Conservation (phyloP, 495 filamentous ascomycete genomes). For the Bacidia gigantensis region DNA sequence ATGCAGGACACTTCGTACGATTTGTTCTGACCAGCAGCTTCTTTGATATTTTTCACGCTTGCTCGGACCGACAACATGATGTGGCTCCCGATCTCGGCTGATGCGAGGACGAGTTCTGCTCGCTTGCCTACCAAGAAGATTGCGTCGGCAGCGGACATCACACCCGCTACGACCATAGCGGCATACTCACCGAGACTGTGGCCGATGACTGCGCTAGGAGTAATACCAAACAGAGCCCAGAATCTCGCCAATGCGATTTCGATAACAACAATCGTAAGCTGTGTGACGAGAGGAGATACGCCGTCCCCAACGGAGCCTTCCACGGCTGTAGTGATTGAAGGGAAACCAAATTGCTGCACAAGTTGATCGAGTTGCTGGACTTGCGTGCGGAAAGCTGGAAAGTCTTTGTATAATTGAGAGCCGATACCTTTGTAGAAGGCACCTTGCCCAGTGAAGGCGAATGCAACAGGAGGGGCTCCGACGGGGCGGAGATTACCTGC, state of each 20-base stretch:
- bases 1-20: constrained; percentile 23
- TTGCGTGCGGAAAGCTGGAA: constrained; percentile 50
- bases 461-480: constrained; percentile 33
- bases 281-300: constrained; percentile 17
- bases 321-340: constrained; percentile 50
- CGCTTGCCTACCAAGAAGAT: constrained; percentile 57
- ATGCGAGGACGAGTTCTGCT: constrained; percentile 48
- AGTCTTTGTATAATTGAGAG: constrained; percentile 51
- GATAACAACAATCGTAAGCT: constrained; percentile 57
- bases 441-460: constrained; percentile 40
- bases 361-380: constrained; percentile 61
- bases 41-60: constrained; percentile 22
- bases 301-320: constrained; percentile 13
- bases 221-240: constrained; percentile 56
- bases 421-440: constrained; percentile 51
- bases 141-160: constrained; percentile 53
- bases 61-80: constrained; percentile 32
- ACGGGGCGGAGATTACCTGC: constrained; percentile 27
- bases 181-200: constrained; percentile 69
- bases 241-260: constrained; percentile 57
- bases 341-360: constrained; percentile 54
- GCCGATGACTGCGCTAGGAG: constrained; percentile 52
- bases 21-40: constrained; percentile 17
- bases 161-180: constrained; percentile 55
- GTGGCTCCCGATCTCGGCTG: constrained; percentile 49